These are phyloP conservation scores for Dictyostelium capitatum DNA, from an alignment of 78 protist genomes.

Conservation along the genomic window DNA sequence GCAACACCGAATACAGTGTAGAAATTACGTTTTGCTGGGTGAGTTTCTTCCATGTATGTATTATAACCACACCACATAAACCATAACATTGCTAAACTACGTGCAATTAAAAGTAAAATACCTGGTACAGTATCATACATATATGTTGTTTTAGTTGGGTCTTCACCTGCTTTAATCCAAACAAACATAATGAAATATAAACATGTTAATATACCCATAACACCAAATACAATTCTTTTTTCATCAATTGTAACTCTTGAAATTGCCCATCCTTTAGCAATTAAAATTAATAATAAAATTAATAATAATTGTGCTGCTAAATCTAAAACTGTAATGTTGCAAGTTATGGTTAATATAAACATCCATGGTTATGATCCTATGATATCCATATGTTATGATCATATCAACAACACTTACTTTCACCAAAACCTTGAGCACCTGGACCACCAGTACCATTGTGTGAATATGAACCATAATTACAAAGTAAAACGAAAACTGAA, in stretches of 20 bases:
- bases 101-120: constrained; percentile 58
- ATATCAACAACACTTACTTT: too few relatives aligned
- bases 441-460: constrained; percentile 77
- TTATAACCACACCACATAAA: constrained; percentile 80
- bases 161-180: constrained; percentile 62
- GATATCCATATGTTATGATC: too few relatives aligned
- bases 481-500: constrained; percentile 60
- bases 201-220: constrained; percentile 51
- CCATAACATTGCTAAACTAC: constrained; percentile 72
- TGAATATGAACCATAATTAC: constrained; percentile 74
- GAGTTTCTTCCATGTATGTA: constrained; percentile 77
- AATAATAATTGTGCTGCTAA: constrained; percentile 66
- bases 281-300: constrained; percentile 61
- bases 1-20: constrained; percentile 60
- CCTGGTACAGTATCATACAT: constrained; percentile 86
- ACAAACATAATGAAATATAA: constrained; percentile 81
- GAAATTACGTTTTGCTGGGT: constrained; percentile 83
- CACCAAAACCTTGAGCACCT: constrained; percentile 79
- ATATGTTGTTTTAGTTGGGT: constrained; percentile 69
- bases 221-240: constrained; percentile 52
- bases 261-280: constrained; percentile 86
- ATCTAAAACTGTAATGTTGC: constrained; percentile 75
- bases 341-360: too few relatives aligned
- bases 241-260: constrained; percentile 59
- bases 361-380: too few relatives aligned